A percentile compares a stretch with the other conserved stretches of the same genome.
These are phyloP conservation scores for Astrephomene gubernaculifera DNA, from an alignment of 139 green algal species.

Conservation along the genomic window DNA sequence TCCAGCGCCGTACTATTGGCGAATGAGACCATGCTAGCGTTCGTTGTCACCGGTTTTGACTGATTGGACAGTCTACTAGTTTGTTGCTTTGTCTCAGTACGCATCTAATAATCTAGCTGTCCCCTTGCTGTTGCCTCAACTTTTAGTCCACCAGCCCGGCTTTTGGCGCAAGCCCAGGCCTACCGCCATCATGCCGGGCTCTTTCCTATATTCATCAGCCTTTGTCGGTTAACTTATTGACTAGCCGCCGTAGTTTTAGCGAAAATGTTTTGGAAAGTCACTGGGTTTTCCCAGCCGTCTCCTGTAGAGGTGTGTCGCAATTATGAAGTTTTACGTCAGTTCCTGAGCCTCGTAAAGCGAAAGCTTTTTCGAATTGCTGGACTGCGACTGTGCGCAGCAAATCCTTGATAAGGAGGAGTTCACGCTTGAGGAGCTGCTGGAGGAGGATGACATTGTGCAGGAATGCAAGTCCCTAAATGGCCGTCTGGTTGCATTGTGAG, in stretches of 20 bases:
- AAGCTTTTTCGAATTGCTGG: too few relatives aligned
- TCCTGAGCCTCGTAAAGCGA: too few relatives aligned
- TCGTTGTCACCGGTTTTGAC: too few relatives aligned
- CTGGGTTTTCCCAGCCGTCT: conserved; percentile 70
- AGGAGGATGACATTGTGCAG: conserved; percentile 96
- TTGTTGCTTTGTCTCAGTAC: too few relatives aligned
- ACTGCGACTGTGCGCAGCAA: conserved; percentile 64
- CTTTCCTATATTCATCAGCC: not conserved
- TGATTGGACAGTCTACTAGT: too few relatives aligned
- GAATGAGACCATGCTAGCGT: too few relatives aligned
- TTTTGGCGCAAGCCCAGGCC: conserved; percentile 1
- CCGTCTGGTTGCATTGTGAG: conserved; percentile 86
- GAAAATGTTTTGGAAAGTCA: conserved; percentile 84
- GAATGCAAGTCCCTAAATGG: conserved; percentile 93
- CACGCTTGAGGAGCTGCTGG: conserved; percentile 93
- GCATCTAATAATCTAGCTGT: not conserved
- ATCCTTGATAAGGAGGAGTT: conserved; percentile 93
- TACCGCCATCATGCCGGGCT: conserved; percentile 22
- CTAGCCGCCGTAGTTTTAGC: not conserved
- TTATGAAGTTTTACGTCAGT: too few relatives aligned
- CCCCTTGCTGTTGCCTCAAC: not conserved
- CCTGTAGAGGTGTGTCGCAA: conserved; percentile 61
- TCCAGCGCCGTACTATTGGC: too few relatives aligned
- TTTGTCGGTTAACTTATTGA: conserved; percentile 2
- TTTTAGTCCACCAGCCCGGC: not conserved